Evolutionary conservation across 805 yeast genomes (phyloP), one percentile per base, ranked within the genome.

Genomic region (Wickerhamomyces mucosus): DNA sequence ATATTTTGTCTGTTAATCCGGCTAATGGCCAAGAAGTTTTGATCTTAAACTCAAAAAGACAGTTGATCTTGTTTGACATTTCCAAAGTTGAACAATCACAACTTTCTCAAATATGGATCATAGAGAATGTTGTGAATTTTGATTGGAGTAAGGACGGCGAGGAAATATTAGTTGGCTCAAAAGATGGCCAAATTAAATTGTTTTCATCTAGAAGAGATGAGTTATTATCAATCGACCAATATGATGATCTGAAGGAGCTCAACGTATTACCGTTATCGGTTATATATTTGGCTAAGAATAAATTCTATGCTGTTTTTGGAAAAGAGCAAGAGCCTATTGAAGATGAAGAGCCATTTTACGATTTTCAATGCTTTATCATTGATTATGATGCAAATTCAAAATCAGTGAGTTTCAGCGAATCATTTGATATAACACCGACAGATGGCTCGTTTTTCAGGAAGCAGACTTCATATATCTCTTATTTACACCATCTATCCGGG

Each of bases 391-490:
- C 35, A 3, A 23, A 23, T 3, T 18, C n/a, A 8, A 16, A 26
- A 2, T 18, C 31, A n/a, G 19, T 22, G 21, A 16, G 24, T 4
- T 55, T 53, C 26, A 45, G 41, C 15, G 66, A 61, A 37, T 41
- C 65, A 5, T 56, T 37, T 36, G 77, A 67, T 37, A 59, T 63
- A 11, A 61, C 71, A 2, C 72, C 73, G 4, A 69, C 80, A 0
- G 75, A 62, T 42, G 75, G 77, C 2, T 54, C 65, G 0, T 57
- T 63, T 1, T 55, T 63, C 33, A 59, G 85, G 42, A 49, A 50
- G 25, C 64, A 71, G 3, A 44, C 64, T 3, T 62, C 63, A 28
- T 78, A 78, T 45, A 35, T 61, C 1, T 49, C 58, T 4, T 32
- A 42, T 3, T 44, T 77, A 8, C 42, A 51, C 15, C 44, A 59